Evolutionary conservation across 2,329 filamentous ascomycete species (phyloP), one percentile per base, ranked within the genome.

Genomic region (Pestalotiopsis sp.): DNA sequence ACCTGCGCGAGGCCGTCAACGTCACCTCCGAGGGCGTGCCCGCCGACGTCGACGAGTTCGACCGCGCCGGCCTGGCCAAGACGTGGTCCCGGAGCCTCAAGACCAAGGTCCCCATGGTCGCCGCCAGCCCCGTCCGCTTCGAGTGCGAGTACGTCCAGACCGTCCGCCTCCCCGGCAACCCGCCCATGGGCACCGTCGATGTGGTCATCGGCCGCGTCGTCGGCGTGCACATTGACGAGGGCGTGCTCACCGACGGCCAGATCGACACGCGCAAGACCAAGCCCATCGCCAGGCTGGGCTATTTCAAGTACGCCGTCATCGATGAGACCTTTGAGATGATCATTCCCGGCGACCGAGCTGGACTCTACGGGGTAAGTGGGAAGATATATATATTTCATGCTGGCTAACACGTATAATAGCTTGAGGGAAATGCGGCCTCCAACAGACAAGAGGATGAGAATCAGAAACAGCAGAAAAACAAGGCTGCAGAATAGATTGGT

Each of bases 241-340:
- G 78, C 12, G 86, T 86, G 1, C 71, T 90, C 71, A 89, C 85
- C 3, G 79, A 87, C 70, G 87, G 87, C 0, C 82, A 83, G 67
- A 74, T 90, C 52, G 87, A 90, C 80, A 76, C 90, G 2, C 76
- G 73, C 2, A 89, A 89, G 78, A 87, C 85, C 25, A 79, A 83
- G 78, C 88, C 88, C 4, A 90, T 90, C 77, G 89, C 87, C 6
- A 78, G 89, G 31, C 89, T 85, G 73, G 88, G 88, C 17, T 90
- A 90, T 75, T 87, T 85, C 73, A 81, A 90, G 75, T 90, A 90
- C 78, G 80, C 85, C 1, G 85, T 87, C 12, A 80, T 90, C 2
- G 78, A 79, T 65, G 83, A 87, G 25, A 84, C 85, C 1, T 90
- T 90, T 77, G 87, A 90, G 63, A 90, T 90, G 88, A 76, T 80